Evolutionary conservation across 2,329 filamentous ascomycete species (phyloP), one percentile per base, ranked within the genome.

Genomic region (Ophiocordyceps camponoti-saundersi): DNA sequence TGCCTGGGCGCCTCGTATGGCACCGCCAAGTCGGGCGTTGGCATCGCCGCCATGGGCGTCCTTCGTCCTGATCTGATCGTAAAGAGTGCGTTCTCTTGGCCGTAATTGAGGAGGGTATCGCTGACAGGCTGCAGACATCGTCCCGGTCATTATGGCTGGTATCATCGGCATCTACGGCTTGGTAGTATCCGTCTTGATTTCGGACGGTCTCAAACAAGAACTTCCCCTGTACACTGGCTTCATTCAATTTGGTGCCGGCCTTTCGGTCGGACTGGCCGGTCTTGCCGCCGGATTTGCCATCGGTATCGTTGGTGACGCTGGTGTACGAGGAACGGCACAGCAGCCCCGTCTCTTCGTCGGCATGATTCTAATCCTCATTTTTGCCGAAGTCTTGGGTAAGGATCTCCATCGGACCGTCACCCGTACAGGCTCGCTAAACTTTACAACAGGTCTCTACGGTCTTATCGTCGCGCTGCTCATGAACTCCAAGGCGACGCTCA

Each of bases 61-160:
- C 80, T 98, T 58, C 79, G 92, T 68, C 92, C 92, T 66, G 92
- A 98, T 68, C 73, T 96, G 69, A 95, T 96, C 67, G 90, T 98
- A 67, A 96, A 95, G 84, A 96, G 92, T 96, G 82, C 62, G 88
- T 57, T 50, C 51, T 47, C 36, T 18, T 11, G n/a, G 36, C 36
- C 15, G 21, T 20, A 18, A 6, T 20, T 11, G n/a, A 34, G 32
- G 4, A 8, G 10, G 36, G 6, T 18, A 18, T 40, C n/a, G 36
- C 55, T 63, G 46, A 58, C 45, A 18, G 16, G 11, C 21, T 29
- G 0, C 56, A 96, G 90, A 95, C 78, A 95, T 96, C 68, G 90
- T 96, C 55, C 92, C 92, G 65, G 92, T 96, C 70, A 95, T 98
- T 81, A 98, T 98, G 92, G 92, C 92, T 76, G 92, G 92, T 96